Evolutionary conservation across 345 rosid species (phyloP).

Genomic region (Salix exigua): DNA sequence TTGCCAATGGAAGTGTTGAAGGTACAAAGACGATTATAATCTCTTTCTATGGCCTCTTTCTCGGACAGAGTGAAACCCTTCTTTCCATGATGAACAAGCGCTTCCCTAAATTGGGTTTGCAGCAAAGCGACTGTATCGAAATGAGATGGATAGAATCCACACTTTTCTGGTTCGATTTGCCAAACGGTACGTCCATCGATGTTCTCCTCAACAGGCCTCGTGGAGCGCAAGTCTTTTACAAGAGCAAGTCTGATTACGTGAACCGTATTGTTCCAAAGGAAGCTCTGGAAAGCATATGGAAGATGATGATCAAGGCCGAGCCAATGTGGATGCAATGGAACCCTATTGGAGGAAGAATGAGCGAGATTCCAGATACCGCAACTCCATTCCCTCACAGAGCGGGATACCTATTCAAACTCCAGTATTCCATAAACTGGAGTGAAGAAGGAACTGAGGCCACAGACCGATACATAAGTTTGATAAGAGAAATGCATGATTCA

Average conservation of each 20-base stretch:
- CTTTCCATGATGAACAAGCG: neutral
- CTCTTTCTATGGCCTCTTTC: neutral
- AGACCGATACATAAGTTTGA: neutral
- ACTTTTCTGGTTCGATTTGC: constrained; percentile 5
- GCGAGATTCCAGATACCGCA: neutral
- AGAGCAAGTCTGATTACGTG: constrained; percentile 13
- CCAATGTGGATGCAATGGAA: constrained; percentile 5
- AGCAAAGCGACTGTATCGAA: neutral
- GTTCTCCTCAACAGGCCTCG: neutral
- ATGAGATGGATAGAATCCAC: constrained; percentile 14
- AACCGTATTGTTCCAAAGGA: constrained; percentile 2
- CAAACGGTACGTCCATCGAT: constrained; percentile 3
- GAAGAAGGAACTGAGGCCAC: neutral
- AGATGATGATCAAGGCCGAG: neutral
- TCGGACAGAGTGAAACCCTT: neutral
- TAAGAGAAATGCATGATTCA: constrained; percentile 2
- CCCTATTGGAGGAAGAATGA: constrained; percentile 19
- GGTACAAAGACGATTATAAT: neutral
- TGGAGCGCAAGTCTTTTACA: neutral
- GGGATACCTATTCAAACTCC: constrained; percentile 9
- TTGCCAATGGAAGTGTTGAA: neutral
- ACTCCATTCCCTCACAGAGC: constrained; percentile 17
- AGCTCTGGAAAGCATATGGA: constrained; percentile 6
- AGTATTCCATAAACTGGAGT: neutral
- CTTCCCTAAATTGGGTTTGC: constrained; percentile 8